Conservation (phyloP, 306 rosid genomes). For the Quercus glauca region DNA sequence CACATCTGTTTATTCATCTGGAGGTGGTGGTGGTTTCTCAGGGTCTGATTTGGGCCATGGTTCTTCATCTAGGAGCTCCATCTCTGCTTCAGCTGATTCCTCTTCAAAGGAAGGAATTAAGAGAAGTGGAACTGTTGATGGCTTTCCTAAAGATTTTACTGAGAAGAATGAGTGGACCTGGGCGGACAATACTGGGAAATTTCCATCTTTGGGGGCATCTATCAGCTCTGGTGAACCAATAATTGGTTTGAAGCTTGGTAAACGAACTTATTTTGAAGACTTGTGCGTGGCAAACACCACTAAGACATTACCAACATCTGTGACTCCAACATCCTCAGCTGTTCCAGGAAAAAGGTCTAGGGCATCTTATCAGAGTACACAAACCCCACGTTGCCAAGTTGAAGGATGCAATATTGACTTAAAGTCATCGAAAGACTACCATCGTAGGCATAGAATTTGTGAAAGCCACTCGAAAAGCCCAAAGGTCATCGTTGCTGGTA, state of each 20-base stretch:
- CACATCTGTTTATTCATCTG: slow-evolving; percentile 48
- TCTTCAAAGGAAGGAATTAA: slow-evolving; percentile 65
- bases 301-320: slow-evolving; percentile 38
- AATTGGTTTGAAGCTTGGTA: slow-evolving; percentile 85
- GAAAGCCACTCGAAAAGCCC: slow-evolving; percentile 82
- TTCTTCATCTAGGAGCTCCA: slow-evolving; percentile 60
- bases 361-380: slow-evolving; percentile 39
- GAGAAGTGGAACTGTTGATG: slow-evolving; percentile 43
- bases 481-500: slow-evolving; percentile 60
- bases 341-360: slow-evolving; percentile 46
- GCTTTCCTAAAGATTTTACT: slow-evolving; percentile 43
- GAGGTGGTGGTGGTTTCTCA: slow-evolving; percentile 46
- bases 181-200: slow-evolving; percentile 37
- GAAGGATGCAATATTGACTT: slow-evolving; percentile 88
- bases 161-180: slow-evolving; percentile 44
- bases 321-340: slow-evolving; percentile 28
- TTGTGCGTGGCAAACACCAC: slow-evolving; percentile 39
- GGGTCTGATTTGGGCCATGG: slow-evolving; percentile 53
- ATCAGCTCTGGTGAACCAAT: slow-evolving; percentile 70
- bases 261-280: slow-evolving; percentile 74
- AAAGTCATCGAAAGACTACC: slow-evolving; percentile 71
- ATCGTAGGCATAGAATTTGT: slow-evolving; percentile 85
- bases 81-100: slow-evolving; percentile 73
- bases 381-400: slow-evolving; percentile 68
- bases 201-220: slow-evolving; percentile 43